Base-by-base conservation (phyloP, 1,139 yeast genomes). In the Pichia sp. region DNA sequence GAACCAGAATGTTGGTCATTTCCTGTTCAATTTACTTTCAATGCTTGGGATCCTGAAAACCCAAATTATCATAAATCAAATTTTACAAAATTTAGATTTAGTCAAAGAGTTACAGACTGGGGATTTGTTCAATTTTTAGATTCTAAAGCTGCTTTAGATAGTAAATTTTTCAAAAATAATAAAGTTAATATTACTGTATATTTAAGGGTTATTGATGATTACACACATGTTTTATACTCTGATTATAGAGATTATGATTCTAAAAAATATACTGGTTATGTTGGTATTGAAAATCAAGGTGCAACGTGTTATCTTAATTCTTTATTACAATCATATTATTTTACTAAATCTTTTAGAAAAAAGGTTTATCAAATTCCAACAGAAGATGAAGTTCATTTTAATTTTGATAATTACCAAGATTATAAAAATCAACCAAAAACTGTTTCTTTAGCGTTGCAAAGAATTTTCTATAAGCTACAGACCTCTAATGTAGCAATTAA, bases 291-390 rank as follows among this genome's bases (percentile, higher is more conserved):
- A 60, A 93, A 93, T 66, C 99, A 93, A 70, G 99, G 99, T 56
- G 99, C 99, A 5, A 93, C 99, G 0, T 93, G 99, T 67, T 93
- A 93, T 67, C 79, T 93, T 65, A 93, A 93, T 67, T 91, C 98
- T 1, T 74, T 93, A 54, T 71, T 93, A 53, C 99, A 93, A 67
- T 87, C 96, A 27, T 87, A 95, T 62, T 93, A 77, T 67, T 88
- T 90, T 63, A 93, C 99, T 1, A 84, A 83, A 59, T 73, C 75
- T 39, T 93, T 93, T 70, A 79, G 98, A 58, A 81, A 83, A 63
- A 79, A 90, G 56, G 99, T 93, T 3, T 91, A 89, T 67, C 83
- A 84, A 61, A 91, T 93, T 53, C 98, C 98, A 2, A 87, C 96
- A 0, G 81, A 77, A 43, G 70, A 71, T 50, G 84, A 82, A 51